Conservation (phyloP, 371 early-diverging fungal genomes). For the Rhizopus arrhizus region DNA sequence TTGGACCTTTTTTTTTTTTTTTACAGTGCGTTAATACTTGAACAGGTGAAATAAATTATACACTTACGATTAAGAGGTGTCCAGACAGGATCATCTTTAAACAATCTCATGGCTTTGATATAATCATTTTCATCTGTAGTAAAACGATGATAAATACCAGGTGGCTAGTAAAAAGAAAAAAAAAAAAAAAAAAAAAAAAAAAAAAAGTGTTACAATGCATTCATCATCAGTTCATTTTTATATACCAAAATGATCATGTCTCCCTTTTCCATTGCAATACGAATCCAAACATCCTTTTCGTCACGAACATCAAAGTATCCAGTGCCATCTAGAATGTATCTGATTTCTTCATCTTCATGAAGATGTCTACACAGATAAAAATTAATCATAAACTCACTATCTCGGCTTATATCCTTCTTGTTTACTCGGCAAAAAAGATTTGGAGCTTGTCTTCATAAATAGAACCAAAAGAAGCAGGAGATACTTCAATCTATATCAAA, state of each 20-base stretch:
- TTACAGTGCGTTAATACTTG: no score
- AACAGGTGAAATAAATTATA: not conserved
- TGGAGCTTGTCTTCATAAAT: constrained; percentile 90
- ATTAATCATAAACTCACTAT: not conserved
- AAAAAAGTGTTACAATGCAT: not conserved
- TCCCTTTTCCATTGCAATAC: constrained; percentile 73
- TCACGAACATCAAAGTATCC: constrained; percentile 91
- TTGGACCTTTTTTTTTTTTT: constrained; percentile 32
- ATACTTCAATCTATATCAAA: constrained; percentile 55
- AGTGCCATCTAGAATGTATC: constrained; percentile 85
- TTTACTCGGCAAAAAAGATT: constrained; percentile 88
- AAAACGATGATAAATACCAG: constrained; percentile 97
- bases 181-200: no score
- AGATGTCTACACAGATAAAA: constrained; percentile 64
- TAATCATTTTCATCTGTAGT: constrained; percentile 87
- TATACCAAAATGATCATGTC: constrained; percentile 88
- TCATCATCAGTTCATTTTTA: not conserved
- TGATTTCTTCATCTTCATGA: constrained; percentile 97
- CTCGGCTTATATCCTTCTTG: not conserved
- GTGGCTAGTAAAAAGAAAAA: constrained; percentile 73
- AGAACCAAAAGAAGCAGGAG: constrained; percentile 73
- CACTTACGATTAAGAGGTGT: constrained; percentile 87
- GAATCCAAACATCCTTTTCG: constrained; percentile 84
- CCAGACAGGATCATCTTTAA: constrained; percentile 95
- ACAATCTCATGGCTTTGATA: constrained; percentile 89